phyloP scores from a whole-genome alignment of 768 basidiomycete genomes.

The Phanerodontia chrysosporium region DNA sequence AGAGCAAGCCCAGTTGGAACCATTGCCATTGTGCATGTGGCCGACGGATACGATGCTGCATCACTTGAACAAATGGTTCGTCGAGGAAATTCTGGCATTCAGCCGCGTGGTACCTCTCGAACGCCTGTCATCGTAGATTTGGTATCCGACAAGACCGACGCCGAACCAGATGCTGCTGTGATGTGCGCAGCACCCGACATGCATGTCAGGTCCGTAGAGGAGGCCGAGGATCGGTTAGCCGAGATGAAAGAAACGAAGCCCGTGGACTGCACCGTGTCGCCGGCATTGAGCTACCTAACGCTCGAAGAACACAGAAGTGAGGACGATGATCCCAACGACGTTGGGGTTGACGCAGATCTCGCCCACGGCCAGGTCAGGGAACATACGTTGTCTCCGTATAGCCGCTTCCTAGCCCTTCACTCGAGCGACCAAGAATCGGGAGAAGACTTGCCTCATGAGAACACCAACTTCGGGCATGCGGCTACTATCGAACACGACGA shows the following conservation, averaged over 20 bases:
- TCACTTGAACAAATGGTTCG: not conserved
- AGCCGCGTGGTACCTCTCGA: not conserved
- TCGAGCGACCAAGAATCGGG: not conserved
- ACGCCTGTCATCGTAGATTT: not conserved
- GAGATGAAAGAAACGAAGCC: not conserved
- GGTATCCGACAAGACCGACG: not conserved
- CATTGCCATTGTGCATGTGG: not conserved
- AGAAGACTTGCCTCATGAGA: not conserved
- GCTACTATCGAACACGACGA: not conserved
- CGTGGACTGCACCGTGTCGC: not conserved
- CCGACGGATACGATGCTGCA: not conserved
- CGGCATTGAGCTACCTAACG: constrained; percentile 8
- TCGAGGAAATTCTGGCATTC: not conserved
- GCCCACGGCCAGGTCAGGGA: not conserved
- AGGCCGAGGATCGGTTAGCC: no score
- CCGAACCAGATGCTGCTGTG: not conserved
- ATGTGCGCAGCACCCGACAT: not conserved
- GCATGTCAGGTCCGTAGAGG: not conserved
- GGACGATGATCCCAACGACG: not conserved
- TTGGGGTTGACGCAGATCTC: not conserved
- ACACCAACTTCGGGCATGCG: not conserved
- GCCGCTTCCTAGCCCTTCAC: not conserved
- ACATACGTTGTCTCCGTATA: not conserved
- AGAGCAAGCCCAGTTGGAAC: not conserved
- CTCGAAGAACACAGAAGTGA: not conserved